Percentiles rank a stretch among this genome's conserved stretches.
phyloP scores from a whole-genome alignment of 805 yeast species.

The Yamadazyma takamatsuzukensis region DNA sequence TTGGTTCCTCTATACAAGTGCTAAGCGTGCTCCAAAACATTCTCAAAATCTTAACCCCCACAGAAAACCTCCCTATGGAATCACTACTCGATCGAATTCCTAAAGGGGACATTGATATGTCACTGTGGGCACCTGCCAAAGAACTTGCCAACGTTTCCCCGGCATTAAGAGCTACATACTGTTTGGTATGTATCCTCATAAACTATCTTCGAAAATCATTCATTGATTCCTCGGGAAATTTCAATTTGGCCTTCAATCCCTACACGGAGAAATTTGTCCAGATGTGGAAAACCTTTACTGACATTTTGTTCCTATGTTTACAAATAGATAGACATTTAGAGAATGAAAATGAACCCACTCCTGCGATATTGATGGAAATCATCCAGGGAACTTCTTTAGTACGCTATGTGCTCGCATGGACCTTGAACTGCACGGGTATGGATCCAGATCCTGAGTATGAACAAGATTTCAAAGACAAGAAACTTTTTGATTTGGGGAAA shows the following conservation, averaged over 20 bases:
- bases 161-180: constrained; percentile 24
- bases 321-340: constrained; percentile 43
- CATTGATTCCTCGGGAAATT: constrained; percentile 20
- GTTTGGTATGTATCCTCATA: constrained; percentile 29
- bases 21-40: no score
- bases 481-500: constrained; percentile 7
- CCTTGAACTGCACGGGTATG: constrained; percentile 25
- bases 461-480: constrained; percentile 3
- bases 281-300: constrained; percentile 66
- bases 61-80: no score
- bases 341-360: constrained; percentile 23
- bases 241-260: constrained; percentile 54
- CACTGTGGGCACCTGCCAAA: constrained; percentile 2
- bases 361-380: constrained; percentile 27
- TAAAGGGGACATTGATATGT: constrained; percentile 1
- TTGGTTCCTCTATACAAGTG: no score
- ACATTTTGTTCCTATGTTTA: constrained; percentile 54
- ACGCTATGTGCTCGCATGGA: constrained; percentile 57
- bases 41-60: no score
- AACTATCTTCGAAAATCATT: constrained; percentile 30
- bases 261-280: constrained; percentile 54
- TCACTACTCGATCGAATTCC: not conserved
- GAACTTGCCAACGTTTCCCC: no score
- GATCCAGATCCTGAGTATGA: constrained; percentile 3
- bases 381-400: constrained; percentile 63